These are phyloP conservation scores for Ceratocystis harringtonii DNA, from an alignment of 2,329 filamentous ascomycete species.

Conservation along the genomic window DNA sequence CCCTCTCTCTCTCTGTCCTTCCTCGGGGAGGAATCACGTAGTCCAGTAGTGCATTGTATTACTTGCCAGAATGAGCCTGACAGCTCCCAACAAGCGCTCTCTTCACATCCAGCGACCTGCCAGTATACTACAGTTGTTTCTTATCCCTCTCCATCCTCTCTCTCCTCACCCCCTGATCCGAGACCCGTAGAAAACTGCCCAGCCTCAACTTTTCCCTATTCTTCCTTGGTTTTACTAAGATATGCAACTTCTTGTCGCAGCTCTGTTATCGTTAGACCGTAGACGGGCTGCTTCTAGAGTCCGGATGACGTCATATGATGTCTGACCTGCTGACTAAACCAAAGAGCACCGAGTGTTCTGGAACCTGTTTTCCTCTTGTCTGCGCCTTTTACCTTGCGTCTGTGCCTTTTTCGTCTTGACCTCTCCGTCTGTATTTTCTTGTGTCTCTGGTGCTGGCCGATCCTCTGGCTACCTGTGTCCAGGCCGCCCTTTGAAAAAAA, in stretches of 20 bases:
- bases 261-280: background rate
- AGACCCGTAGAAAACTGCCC: background rate
- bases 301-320: conserved; percentile 1
- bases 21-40: no score
- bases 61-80: no score
- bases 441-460: background rate
- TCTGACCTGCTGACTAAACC: background rate
- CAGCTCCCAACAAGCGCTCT: no score
- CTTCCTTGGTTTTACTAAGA: no score
- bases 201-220: no score
- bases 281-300: background rate
- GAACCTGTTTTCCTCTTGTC: background rate
- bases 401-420: background rate
- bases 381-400: background rate
- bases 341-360: background rate
- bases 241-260: background rate
- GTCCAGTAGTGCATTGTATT: no score
- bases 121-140: background rate
- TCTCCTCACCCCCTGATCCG: background rate
- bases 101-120: no score
- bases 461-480: no score
- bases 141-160: background rate
- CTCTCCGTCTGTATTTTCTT: background rate
- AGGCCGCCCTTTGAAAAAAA: no score
- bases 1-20: no score